These are phyloP conservation scores for Nemania sp. DNA, from an alignment of 2,329 filamentous ascomycete species.

Conservation along the genomic window DNA sequence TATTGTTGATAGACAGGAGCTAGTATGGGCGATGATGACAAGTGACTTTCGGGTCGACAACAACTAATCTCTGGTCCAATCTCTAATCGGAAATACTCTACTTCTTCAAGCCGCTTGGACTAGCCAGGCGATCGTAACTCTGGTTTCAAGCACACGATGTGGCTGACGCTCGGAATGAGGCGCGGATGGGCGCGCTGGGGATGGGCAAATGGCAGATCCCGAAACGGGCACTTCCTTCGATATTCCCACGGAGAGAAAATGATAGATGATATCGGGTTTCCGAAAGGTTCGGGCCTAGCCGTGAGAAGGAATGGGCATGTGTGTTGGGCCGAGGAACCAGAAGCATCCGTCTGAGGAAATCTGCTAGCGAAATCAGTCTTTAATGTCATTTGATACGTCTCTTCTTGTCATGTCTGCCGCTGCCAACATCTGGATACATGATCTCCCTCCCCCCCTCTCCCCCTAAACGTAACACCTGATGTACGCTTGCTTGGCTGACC, in stretches of 20 bases:
- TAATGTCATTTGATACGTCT: slow-evolving; percentile 33
- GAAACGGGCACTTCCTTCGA: slow-evolving; percentile 12
- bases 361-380: slow-evolving; percentile 38
- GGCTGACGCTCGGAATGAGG: slow-evolving; percentile 11
- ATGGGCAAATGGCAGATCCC: slow-evolving; percentile 5
- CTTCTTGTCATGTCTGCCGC: slow-evolving; percentile 22
- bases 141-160: slow-evolving; percentile 25
- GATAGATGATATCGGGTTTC: slow-evolving; percentile 26
- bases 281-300: slow-evolving; percentile 25
- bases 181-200: slow-evolving; percentile 4
- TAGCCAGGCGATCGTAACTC: slow-evolving; percentile 17
- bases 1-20: slow-evolving; percentile 19
- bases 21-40: slow-evolving; percentile 24
- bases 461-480: slow-evolving; percentile 22
- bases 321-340: slow-evolving; percentile 29
- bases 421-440: slow-evolving; percentile 14
- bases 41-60: slow-evolving; percentile 5
- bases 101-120: slow-evolving; percentile 24
- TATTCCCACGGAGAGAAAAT: slow-evolving; percentile 22
- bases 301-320: slow-evolving; percentile 17
- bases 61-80: slow-evolving; percentile 20
- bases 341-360: slow-evolving; percentile 28
- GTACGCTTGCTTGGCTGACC: slow-evolving; percentile 21
- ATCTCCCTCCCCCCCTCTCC: neutral
- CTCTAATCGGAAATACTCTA: slow-evolving; percentile 38